Conservation (phyloP, 2,329 filamentous ascomycete species). For the Davidsoniella virescens region DNA sequence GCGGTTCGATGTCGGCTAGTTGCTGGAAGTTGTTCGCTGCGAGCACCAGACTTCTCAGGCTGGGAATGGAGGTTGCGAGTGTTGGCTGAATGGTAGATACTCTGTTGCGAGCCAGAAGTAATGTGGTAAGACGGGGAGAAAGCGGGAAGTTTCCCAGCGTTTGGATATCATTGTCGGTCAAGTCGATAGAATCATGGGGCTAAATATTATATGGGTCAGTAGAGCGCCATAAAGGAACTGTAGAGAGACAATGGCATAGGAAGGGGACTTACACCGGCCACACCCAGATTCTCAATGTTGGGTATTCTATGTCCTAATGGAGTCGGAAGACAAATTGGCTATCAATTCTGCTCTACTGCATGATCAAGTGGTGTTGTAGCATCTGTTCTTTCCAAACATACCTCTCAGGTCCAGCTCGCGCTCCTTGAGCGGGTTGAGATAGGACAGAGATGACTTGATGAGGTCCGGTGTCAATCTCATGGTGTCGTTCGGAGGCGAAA, state of each 20-base stretch:
- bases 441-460: constrained; percentile 86
- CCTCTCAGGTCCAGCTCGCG: constrained; percentile 98
- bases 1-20: constrained; percentile 72
- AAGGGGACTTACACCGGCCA: constrained; percentile 57
- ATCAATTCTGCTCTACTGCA: constrained; percentile 64
- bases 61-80: constrained; percentile 61
- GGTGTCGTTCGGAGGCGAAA: constrained; percentile 18
- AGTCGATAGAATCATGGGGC: constrained; percentile 93
- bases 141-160: constrained; percentile 83
- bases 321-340: constrained; percentile 33
- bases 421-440: constrained; percentile 97
- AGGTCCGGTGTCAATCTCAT: constrained; percentile 96
- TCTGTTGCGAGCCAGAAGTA: constrained; percentile 81
- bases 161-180: constrained; percentile 95
- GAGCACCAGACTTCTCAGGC: constrained; percentile 66
- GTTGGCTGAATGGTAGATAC: constrained; percentile 64
- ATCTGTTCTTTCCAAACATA: constrained; percentile 94
- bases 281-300: constrained; percentile 91
- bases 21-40: constrained; percentile 70
- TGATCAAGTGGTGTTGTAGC: constrained; percentile 57
- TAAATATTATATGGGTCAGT: constrained; percentile 21
- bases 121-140: constrained; percentile 69
- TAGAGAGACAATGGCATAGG: not conserved
- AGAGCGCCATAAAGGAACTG: not conserved
- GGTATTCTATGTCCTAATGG: constrained; percentile 92